Percentiles rank a stretch among this genome's conserved stretches.
phyloP scores from a whole-genome alignment of 495 filamentous ascomycete genomes.

The Neurospora sp. region DNA sequence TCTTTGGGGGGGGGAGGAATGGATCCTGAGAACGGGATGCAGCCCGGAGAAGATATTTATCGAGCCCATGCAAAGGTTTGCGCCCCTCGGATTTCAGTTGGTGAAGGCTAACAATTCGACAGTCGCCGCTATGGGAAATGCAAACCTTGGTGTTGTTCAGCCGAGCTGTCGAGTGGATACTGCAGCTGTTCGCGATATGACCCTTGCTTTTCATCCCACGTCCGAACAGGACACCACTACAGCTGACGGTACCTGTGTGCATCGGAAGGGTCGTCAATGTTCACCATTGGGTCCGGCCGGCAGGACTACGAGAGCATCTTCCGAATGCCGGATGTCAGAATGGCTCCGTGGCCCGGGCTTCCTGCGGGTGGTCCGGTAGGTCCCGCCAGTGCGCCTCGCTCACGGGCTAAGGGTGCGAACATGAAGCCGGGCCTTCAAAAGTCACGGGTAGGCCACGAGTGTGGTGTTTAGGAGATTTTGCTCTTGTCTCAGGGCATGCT shows the following conservation, averaged over 20 bases:
- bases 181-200: not conserved
- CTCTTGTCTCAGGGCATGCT: not conserved
- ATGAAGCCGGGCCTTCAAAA: not conserved
- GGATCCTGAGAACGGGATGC: not conserved
- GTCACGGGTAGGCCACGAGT: not conserved
- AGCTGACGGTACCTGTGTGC: not conserved
- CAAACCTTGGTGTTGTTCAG: not conserved
- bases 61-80: not conserved
- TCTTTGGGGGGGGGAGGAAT: too few relatives aligned
- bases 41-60: not conserved
- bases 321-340: not conserved
- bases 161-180: not conserved
- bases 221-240: not conserved
- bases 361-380: not conserved
- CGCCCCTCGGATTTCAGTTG: not conserved
- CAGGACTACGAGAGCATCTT: not conserved
- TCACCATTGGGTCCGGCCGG: not conserved
- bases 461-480: too few relatives aligned
- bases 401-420: not conserved
- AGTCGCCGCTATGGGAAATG: not conserved
- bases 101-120: not conserved
- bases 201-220: not conserved
- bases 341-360: not conserved
- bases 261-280: not conserved
- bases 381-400: not conserved